These are phyloP conservation scores for Chrysoporthe deuterocubensis DNA, from an alignment of 2,329 filamentous ascomycete genomes.

Conservation along the genomic window DNA sequence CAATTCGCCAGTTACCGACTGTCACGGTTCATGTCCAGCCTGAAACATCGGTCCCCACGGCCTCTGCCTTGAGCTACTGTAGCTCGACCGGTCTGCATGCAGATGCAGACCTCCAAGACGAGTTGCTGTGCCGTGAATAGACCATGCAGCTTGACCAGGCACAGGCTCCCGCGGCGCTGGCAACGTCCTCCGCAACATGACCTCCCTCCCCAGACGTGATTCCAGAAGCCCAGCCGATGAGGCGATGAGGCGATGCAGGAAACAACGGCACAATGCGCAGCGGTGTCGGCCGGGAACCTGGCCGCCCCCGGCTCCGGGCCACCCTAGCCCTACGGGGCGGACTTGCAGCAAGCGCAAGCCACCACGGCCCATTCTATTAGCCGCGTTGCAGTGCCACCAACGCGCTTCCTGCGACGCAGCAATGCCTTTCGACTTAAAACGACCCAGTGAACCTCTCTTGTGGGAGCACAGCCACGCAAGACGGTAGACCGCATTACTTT, in stretches of 20 bases:
- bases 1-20: constrained; percentile 27
- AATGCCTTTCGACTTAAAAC: constrained; percentile 6
- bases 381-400: constrained; percentile 26
- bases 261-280: constrained; percentile 8
- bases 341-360: constrained; percentile 16
- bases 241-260: constrained; percentile 13
- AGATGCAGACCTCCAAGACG: not conserved
- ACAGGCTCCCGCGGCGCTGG: constrained; percentile 6
- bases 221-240: constrained; percentile 19
- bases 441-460: not conserved
- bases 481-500: not conserved
- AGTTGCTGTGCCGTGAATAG: constrained; percentile 14
- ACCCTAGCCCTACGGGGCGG: constrained; percentile 22
- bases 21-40: constrained; percentile 12
- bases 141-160: constrained; percentile 8
- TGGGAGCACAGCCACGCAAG: constrained; percentile 23
- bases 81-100: not conserved
- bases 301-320: not conserved
- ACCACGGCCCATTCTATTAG: constrained; percentile 23
- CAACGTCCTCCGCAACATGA: not conserved
- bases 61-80: not conserved
- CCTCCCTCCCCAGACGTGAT: not conserved
- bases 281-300: constrained; percentile 19
- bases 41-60: constrained; percentile 5
- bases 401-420: constrained; percentile 23